Evolutionary conservation across 2,329 filamentous ascomycete species (phyloP).

Genomic region (Eutypella sp.): DNA sequence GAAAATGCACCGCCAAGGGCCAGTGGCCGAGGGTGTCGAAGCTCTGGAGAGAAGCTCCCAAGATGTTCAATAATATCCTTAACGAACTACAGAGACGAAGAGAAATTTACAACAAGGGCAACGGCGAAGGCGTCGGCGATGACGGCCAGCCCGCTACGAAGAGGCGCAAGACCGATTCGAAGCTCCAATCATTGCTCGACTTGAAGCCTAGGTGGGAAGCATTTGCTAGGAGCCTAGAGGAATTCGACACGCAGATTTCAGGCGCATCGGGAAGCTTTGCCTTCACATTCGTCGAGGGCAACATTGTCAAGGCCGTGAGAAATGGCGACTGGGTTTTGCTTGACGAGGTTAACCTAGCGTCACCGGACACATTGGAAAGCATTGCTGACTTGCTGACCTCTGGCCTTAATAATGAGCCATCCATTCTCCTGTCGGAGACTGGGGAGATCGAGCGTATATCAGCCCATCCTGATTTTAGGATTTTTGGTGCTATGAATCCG

Average conservation of each 20-base stretch:
- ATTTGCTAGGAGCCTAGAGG: slow-evolving; percentile 69
- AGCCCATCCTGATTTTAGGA: slow-evolving; percentile 87
- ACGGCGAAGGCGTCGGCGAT: slow-evolving; percentile 30
- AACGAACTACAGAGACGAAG: slow-evolving; percentile 44
- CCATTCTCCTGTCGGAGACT: slow-evolving; percentile 85
- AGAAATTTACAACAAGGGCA: slow-evolving; percentile 29
- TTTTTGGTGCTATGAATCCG: slow-evolving; percentile 99
- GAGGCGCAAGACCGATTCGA: slow-evolving; percentile 59
- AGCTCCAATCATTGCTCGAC: slow-evolving; percentile 57
- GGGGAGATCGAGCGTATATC: slow-evolving; percentile 86
- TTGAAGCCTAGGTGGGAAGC: slow-evolving; percentile 69
- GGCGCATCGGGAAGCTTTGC: slow-evolving; percentile 73
- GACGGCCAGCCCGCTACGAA: slow-evolving; percentile 63
- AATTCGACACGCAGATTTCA: slow-evolving; percentile 75
- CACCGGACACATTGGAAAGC: slow-evolving; percentile 89
- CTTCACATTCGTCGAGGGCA: slow-evolving; percentile 94
- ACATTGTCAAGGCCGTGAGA: slow-evolving; percentile 89
- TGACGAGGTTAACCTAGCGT: slow-evolving; percentile 95
- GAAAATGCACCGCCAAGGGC: slow-evolving; percentile 71
- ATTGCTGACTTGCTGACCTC: slow-evolving; percentile 81
- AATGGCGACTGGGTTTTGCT: slow-evolving; percentile 97
- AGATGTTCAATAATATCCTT: slow-evolving; percentile 74
- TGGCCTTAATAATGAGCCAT: slow-evolving; percentile 67
- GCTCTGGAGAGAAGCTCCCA: slow-evolving; percentile 82
- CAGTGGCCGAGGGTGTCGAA: slow-evolving; percentile 86